Evolutionary conservation across 371 early-diverging fungal species (phyloP).

Genomic region (Enterospora canceri): DNA sequence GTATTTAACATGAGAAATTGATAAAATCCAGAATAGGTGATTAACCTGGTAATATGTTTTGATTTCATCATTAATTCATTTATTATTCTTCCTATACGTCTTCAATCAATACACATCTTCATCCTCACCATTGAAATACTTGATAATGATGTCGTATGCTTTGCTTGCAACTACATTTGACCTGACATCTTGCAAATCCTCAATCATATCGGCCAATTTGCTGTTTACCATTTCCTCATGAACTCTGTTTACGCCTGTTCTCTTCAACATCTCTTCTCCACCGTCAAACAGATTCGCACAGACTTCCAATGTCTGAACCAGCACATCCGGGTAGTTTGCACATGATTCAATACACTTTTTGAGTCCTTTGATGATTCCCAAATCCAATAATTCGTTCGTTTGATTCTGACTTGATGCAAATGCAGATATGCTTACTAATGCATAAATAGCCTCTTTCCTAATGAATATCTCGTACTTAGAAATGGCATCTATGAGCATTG

Average conservation of each 20-base stretch:
- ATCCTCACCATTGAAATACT: slow-evolving; percentile 48
- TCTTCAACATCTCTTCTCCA: slow-evolving; percentile 60
- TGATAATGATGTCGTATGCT: slow-evolving; percentile 50
- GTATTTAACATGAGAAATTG: too few relatives aligned
- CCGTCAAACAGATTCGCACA: slow-evolving; percentile 88
- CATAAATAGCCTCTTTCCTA: slow-evolving; percentile 98
- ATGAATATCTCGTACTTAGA: slow-evolving; percentile 79
- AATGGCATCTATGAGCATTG: slow-evolving; percentile 73
- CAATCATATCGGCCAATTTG: slow-evolving; percentile 40
- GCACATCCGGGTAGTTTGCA: slow-evolving; percentile 65
- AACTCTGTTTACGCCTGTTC: slow-evolving; percentile 57
- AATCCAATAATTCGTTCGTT: slow-evolving; percentile 66
- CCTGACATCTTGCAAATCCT: slow-evolving; percentile 46
- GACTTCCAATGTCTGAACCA: slow-evolving; percentile 81
- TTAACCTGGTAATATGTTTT: too few relatives aligned
- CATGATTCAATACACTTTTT: slow-evolving; percentile 66
- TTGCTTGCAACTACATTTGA: slow-evolving; percentile 26
- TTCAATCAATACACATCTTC: too few relatives aligned
- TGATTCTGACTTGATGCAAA: slow-evolving; percentile 27
- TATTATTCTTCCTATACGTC: too few relatives aligned
- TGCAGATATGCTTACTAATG: slow-evolving; percentile 67
- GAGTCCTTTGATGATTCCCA: slow-evolving; percentile 78
- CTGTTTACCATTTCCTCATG: slow-evolving; percentile 36
- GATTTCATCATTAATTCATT: too few relatives aligned
- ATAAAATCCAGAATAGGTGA: too few relatives aligned